Evolutionary conservation across 2,329 filamentous ascomycete genomes (phyloP).

Genomic region (Colletotrichum endophyticum): DNA sequence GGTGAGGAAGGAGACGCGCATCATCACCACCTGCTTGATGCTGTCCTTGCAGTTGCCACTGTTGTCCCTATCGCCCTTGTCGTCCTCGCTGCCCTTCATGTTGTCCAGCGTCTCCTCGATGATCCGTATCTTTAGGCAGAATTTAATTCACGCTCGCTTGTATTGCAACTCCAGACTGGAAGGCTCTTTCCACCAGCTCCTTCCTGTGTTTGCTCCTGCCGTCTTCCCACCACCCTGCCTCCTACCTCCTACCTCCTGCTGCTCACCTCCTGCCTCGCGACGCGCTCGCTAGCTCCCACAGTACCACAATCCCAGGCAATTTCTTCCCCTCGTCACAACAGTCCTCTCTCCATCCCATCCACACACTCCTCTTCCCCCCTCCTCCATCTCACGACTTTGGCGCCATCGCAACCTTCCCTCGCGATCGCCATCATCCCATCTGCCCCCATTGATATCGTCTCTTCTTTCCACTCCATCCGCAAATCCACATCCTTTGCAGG

Average conservation of each 20-base stretch:
- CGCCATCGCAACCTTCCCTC: not conserved
- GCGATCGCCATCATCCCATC: not conserved
- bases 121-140: not conserved
- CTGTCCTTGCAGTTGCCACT: not conserved
- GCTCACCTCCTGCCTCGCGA: not conserved
- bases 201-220: not conserved
- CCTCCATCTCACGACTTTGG: not conserved
- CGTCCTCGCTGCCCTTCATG: not conserved
- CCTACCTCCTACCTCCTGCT: not conserved
- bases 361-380: not conserved
- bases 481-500: not conserved
- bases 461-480: not conserved
- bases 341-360: not conserved
- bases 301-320: not conserved
- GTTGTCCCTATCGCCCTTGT: not conserved
- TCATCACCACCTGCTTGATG: not conserved
- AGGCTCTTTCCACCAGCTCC: not conserved
- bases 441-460: not conserved
- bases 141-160: not conserved
- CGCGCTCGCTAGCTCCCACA: not conserved
- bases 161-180: not conserved
- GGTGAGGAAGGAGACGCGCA: not conserved
- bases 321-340: not conserved
- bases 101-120: not conserved
- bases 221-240: not conserved